A percentile compares a stretch with the other conserved stretches of the same genome.
phyloP scores from a whole-genome alignment of 306 rosid genomes.

The Lathyrus sativus region DNA sequence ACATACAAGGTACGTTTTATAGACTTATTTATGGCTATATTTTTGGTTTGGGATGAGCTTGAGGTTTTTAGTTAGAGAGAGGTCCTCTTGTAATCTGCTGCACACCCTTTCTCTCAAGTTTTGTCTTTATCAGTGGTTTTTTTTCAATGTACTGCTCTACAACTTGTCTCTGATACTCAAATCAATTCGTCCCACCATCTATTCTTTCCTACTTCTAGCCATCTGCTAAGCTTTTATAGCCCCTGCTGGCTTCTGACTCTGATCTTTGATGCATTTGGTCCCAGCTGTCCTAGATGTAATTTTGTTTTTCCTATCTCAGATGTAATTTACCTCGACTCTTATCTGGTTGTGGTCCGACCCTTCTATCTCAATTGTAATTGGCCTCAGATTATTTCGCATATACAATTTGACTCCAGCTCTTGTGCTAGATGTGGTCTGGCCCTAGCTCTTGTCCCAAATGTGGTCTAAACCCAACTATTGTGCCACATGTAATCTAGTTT shows the following conservation, averaged over 20 bases:
- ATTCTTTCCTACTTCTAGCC: neutral
- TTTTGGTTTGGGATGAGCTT: conserved; percentile 18
- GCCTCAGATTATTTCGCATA: neutral
- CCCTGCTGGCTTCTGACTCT: conserved; percentile 1
- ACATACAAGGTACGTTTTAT: conserved; percentile 17
- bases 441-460: neutral
- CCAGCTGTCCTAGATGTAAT: neutral
- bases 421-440: neutral
- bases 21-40: conserved; percentile 18
- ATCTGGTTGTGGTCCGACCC: neutral
- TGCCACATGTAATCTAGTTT: neutral
- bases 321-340: neutral
- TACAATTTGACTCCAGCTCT: neutral
- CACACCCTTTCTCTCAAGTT: neutral
- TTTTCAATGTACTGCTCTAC: neutral
- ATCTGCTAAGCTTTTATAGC: neutral
- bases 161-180: neutral
- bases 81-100: conserved; percentile 7
- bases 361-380: neutral
- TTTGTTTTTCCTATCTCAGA: neutral
- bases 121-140: neutral
- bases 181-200: neutral
- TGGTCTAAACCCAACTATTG: neutral
- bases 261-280: conserved; percentile 4
- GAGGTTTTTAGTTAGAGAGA: conserved; percentile 22